phyloP scores from a whole-genome alignment of 2,329 filamentous ascomycete genomes.

The Emydomyces testavorans region DNA sequence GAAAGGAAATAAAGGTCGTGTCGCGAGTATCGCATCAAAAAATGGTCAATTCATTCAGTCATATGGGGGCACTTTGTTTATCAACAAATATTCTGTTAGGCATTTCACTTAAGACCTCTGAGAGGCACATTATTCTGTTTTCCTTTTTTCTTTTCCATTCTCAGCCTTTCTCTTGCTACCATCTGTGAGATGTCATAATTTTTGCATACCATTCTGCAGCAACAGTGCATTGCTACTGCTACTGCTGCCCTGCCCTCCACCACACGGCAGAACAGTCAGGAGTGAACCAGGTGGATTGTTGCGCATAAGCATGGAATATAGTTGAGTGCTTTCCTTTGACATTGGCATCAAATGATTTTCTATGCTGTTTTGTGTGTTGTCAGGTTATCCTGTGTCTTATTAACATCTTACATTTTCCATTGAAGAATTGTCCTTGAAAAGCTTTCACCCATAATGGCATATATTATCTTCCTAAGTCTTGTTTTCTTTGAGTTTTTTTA shows the following conservation, averaged over 20 bases:
- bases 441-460: conserved; percentile 2
- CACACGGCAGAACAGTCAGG: no score
- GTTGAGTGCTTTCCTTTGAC: background rate
- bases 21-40: conserved; percentile 10
- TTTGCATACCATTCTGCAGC: background rate
- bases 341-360: conserved; percentile 4
- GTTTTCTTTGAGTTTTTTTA: background rate
- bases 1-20: background rate
- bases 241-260: background rate
- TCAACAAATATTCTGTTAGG: background rate
- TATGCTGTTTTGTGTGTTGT: conserved; percentile 1
- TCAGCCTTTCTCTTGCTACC: background rate
- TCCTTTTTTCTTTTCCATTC: background rate
- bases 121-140: background rate
- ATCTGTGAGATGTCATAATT: background rate
- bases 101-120: conserved; percentile 5
- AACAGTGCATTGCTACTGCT: background rate
- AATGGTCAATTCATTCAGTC: conserved; percentile 3
- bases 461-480: background rate
- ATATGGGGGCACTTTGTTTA: conserved; percentile 2
- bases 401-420: background rate
- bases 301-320: background rate
- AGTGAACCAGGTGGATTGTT: background rate
- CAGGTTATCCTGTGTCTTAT: background rate
- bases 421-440: conserved; percentile 1